These are phyloP conservation scores for Isabelozyma gotoi DNA, from an alignment of 805 yeast genomes.

Conservation along the genomic window DNA sequence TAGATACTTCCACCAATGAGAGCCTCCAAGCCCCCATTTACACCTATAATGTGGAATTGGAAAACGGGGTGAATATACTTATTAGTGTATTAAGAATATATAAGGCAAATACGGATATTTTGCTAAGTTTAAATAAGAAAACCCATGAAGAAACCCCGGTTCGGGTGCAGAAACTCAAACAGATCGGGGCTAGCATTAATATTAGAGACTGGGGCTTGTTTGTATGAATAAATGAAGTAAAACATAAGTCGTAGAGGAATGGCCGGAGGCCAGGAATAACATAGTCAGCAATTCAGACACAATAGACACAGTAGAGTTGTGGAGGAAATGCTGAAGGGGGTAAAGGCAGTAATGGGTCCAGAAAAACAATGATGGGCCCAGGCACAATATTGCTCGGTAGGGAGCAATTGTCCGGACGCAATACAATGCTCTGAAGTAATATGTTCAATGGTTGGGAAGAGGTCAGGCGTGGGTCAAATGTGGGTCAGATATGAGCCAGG, in stretches of 20 bases:
- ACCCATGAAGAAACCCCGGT: not conserved
- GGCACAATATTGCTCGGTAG: no score
- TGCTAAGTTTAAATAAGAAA: conserved; percentile 51
- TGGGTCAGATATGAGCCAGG: no score
- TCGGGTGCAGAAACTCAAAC: not conserved
- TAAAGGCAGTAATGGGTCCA: no score
- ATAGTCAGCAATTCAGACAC: conserved; percentile 4
- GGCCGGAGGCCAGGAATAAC: conserved; percentile 7
- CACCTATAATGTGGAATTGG: conserved; percentile 3
- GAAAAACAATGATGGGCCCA: no score
- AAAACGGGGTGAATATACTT: conserved; percentile 28
- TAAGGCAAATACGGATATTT: conserved; percentile 56
- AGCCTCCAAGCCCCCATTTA: not conserved
- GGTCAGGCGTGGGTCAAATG: no score
- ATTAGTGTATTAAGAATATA: conserved; percentile 57
- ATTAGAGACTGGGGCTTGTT: not conserved
- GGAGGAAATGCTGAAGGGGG: no score
- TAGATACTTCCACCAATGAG: not conserved
- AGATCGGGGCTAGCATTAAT: not conserved
- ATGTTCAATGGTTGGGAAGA: no score
- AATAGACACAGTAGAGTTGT: no score
- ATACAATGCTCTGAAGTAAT: no score
- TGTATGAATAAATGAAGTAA: not conserved
- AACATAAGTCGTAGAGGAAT: conserved; percentile 35
- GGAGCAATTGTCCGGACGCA: no score